A percentile compares a stretch with the other conserved stretches of the same genome.
These are phyloP conservation scores for Xylaria polymorpha DNA, from an alignment of 2,329 filamentous ascomycete genomes.

Conservation along the genomic window DNA sequence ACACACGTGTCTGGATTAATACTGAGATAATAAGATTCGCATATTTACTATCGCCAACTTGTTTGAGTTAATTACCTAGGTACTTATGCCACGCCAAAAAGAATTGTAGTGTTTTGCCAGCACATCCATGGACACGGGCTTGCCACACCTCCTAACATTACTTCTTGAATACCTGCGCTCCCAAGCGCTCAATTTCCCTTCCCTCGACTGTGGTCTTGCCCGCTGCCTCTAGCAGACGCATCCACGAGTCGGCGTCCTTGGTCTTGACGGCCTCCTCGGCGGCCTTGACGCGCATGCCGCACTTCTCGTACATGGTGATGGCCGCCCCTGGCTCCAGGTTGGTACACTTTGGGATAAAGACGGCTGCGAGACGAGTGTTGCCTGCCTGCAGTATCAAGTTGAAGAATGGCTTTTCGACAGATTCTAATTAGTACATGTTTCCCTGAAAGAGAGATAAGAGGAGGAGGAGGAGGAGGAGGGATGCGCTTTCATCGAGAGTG, in stretches of 20 bases:
- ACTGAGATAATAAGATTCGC: slow-evolving; percentile 11
- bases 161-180: slow-evolving; percentile 68
- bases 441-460: background rate
- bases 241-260: slow-evolving; percentile 81
- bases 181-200: slow-evolving; percentile 84
- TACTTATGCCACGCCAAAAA: background rate
- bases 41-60: slow-evolving; percentile 10
- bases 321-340: slow-evolving; percentile 73
- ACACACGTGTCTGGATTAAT: background rate
- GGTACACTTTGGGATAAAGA: slow-evolving; percentile 90
- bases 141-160: slow-evolving; percentile 51
- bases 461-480: background rate
- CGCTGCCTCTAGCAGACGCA: slow-evolving; percentile 78
- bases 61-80: slow-evolving; percentile 9
- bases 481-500: background rate
- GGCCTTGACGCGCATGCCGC: slow-evolving; percentile 87
- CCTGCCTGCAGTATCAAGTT: slow-evolving; percentile 89
- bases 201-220: slow-evolving; percentile 73
- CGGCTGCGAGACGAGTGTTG: slow-evolving; percentile 84
- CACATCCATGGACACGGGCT: background rate
- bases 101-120: background rate
- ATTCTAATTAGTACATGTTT: slow-evolving; percentile 2
- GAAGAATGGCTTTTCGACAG: slow-evolving; percentile 77
- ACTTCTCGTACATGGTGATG: slow-evolving; percentile 96
- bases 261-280: slow-evolving; percentile 89